A percentile compares a stretch with the other conserved stretches of the same genome.
These are phyloP conservation scores for Termitomyces sp. DNA, from an alignment of 768 basidiomycete genomes.

Conservation along the genomic window DNA sequence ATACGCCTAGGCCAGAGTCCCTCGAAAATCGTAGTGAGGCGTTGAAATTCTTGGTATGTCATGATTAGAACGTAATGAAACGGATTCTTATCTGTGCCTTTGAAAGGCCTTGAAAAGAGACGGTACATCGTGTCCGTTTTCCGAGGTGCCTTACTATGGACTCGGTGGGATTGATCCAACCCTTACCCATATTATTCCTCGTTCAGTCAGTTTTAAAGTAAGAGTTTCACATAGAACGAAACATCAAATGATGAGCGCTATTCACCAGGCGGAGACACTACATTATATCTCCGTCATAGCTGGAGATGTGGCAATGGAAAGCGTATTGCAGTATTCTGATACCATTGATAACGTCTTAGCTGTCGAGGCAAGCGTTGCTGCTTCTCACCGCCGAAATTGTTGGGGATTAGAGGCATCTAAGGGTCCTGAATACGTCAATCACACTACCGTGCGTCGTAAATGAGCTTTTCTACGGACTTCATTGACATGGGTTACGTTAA, in stretches of 20 bases:
- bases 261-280: slow-evolving; percentile 7
- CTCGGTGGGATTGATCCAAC: slow-evolving; percentile 3
- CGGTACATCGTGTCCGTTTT: slow-evolving; percentile 13
- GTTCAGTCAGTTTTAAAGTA: slow-evolving; percentile 9
- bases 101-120: slow-evolving; percentile 13
- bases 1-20: background rate
- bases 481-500: background rate
- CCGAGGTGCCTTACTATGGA: slow-evolving; percentile 7
- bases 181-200: slow-evolving; percentile 11
- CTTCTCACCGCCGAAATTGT: slow-evolving; percentile 6
- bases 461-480: background rate
- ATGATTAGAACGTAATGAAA: background rate
- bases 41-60: slow-evolving; percentile 7
- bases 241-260: background rate
- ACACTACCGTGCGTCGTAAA: slow-evolving; percentile 2
- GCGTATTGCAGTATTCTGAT: slow-evolving; percentile 1
- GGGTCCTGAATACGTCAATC: background rate
- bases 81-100: background rate
- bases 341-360: slow-evolving; percentile 9
- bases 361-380: slow-evolving; percentile 5
- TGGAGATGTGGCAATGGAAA: slow-evolving; percentile 1
- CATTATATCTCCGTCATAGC: slow-evolving; percentile 7
- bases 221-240: background rate
- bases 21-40: background rate
- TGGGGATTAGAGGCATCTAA: slow-evolving; percentile 13